A percentile compares a stretch with the other conserved stretches of the same genome.
Evolutionary conservation across 768 basidiomycete genomes (phyloP).

Genomic region (Symmetrospora coprosmae): DNA sequence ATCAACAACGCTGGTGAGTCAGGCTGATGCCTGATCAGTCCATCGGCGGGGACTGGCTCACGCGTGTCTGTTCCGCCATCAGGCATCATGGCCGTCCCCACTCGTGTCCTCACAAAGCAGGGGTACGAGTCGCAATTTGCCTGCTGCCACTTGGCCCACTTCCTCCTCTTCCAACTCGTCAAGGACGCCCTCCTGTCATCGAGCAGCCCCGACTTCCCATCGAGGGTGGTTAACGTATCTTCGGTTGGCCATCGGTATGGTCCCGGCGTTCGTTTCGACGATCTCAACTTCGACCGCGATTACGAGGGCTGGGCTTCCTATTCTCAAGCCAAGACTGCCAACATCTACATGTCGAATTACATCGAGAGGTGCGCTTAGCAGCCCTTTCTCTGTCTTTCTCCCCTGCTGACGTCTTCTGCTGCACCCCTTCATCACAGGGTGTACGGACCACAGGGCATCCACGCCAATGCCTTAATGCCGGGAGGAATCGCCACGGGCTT

Average conservation of each 20-base stretch:
- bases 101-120: not conserved
- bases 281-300: not conserved
- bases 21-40: too few species aligned
- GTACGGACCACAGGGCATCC: conserved; percentile 2
- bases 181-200: not conserved
- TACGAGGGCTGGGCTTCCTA: conserved; percentile 1
- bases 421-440: not conserved
- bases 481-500: conserved; percentile 7
- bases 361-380: not conserved
- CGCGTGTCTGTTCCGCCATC: too few species aligned
- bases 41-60: too few species aligned
- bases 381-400: too few species aligned
- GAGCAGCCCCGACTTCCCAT: not conserved
- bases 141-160: conserved; percentile 3
- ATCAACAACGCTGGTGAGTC: conserved; percentile 13
- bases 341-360: conserved; percentile 9
- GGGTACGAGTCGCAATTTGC: conserved; percentile 12
- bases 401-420: not conserved
- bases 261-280: not conserved
- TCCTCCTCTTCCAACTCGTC: conserved; percentile 9
- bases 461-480: not conserved
- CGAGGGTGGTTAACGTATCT: conserved; percentile 1
- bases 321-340: conserved; percentile 1
- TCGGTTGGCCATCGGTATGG: not conserved
- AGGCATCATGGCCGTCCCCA: conserved; percentile 10